These are phyloP conservation scores for Debaryomyces singareniensis DNA, from an alignment of 1,139 yeast species.

Conservation along the genomic window DNA sequence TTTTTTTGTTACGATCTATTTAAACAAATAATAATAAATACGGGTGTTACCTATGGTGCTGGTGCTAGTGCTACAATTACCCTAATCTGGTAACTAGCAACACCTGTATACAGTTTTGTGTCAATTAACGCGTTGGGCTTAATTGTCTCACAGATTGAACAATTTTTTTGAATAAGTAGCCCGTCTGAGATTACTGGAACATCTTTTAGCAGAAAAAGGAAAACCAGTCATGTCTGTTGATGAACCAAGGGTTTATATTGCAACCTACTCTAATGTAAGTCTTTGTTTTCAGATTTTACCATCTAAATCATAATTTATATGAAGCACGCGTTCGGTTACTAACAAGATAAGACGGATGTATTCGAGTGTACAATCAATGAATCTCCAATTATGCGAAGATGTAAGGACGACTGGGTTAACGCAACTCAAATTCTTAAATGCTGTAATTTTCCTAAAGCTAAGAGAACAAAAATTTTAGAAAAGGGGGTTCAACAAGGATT, in stretches of 20 bases:
- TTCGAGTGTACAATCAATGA: slow-evolving; percentile 77
- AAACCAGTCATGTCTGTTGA: slow-evolving; percentile 6
- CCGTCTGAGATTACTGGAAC: too few relatives aligned
- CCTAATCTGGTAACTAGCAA: slow-evolving; percentile 1
- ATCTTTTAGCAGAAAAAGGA: too few relatives aligned
- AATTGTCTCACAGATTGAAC: too few relatives aligned
- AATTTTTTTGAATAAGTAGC: too few relatives aligned
- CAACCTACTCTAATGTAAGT: slow-evolving; percentile 24
- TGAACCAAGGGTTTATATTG: slow-evolving; percentile 19
- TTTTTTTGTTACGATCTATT: too few relatives aligned
- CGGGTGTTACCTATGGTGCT: background rate
- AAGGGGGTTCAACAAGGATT: slow-evolving; percentile 81
- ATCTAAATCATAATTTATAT: too few relatives aligned
- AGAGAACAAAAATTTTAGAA: slow-evolving; percentile 84
- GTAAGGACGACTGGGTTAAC: slow-evolving; percentile 89
- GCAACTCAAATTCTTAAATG: slow-evolving; percentile 96
- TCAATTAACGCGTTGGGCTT: background rate
- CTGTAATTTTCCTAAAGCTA: slow-evolving; percentile 92
- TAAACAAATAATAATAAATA: background rate
- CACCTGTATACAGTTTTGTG: slow-evolving; percentile 1
- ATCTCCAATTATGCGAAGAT: slow-evolving; percentile 89
- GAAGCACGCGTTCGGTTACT: slow-evolving; percentile 7
- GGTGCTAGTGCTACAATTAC: slow-evolving; percentile 1
- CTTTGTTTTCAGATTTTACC: slow-evolving; percentile 1
- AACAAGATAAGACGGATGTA: slow-evolving; percentile 49